Percentiles rank a stretch among this genome's conserved stretches.
phyloP scores from a whole-genome alignment of 2,329 filamentous ascomycete genomes.

The Neocatenulostroma microsporum region DNA sequence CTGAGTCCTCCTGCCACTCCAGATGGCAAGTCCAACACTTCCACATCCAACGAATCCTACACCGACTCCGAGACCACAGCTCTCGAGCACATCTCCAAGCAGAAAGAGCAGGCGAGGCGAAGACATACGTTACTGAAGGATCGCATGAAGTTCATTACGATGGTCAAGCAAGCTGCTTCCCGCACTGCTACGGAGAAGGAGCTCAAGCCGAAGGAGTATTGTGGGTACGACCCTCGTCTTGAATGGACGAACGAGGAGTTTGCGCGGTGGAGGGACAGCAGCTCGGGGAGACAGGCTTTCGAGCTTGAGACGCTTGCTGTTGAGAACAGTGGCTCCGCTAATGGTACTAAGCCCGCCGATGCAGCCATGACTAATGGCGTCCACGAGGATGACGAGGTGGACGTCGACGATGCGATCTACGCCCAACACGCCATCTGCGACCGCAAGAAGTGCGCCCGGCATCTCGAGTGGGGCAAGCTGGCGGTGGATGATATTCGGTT shows the following conservation, averaged over 20 bases:
- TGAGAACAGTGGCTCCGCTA: conserved; percentile 13
- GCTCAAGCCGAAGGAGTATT: conserved; percentile 57
- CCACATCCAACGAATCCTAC: conserved; percentile 14
- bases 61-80: conserved; percentile 34
- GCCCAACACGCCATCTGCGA: conserved; percentile 28
- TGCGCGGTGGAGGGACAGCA: conserved; percentile 47
- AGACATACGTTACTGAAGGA: conserved; percentile 40
- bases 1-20: conserved; percentile 43
- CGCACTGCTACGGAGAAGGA: conserved; percentile 38
- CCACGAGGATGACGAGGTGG: conserved; percentile 13
- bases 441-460: conserved; percentile 43
- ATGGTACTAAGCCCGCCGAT: conserved; percentile 8
- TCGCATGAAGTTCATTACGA: conserved; percentile 40
- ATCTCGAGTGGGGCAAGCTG: conserved; percentile 44
- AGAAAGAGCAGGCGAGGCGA: conserved; percentile 36
- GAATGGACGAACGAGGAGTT: conserved; percentile 43
- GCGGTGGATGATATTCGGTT: conserved; percentile 40
- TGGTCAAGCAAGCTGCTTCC: conserved; percentile 38
- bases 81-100: conserved; percentile 34
- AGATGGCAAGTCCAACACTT: conserved; percentile 17
- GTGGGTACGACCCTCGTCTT: conserved; percentile 67
- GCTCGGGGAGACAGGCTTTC: conserved; percentile 49
- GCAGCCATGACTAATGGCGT: background rate
- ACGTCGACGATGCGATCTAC: no score
- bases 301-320: conserved; percentile 42